phyloP scores from a whole-genome alignment of 2,329 filamentous ascomycete genomes.

The Trichoderma cornu-damae region DNA sequence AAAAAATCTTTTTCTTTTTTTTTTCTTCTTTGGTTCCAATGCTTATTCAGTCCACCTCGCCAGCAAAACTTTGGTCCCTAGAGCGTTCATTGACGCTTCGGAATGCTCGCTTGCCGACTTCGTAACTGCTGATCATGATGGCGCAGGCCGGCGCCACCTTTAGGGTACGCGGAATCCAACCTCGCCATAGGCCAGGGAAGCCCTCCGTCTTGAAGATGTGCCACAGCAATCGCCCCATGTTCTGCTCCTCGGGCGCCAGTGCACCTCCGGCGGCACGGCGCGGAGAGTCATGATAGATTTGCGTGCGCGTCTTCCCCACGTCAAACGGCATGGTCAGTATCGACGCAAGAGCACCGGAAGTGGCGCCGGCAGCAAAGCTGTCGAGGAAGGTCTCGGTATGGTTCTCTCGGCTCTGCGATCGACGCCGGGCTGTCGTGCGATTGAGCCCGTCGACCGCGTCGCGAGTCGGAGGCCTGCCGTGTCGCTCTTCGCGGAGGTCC shows the following conservation, averaged over 20 bases:
- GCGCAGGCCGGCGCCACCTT: constrained; percentile 96
- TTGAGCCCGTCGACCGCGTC: constrained; percentile 29
- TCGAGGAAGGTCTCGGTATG: constrained; percentile 76
- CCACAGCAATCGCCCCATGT: constrained; percentile 77
- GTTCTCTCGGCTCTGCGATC: constrained; percentile 61
- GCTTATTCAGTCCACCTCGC: background rate
- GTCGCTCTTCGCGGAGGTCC: constrained; percentile 56
- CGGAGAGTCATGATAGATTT: constrained; percentile 63
- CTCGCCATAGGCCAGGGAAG: constrained; percentile 72
- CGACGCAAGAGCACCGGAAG: constrained; percentile 78
- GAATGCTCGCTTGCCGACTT: constrained; percentile 88
- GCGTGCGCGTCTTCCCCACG: constrained; percentile 92
- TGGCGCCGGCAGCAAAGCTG: constrained; percentile 80
- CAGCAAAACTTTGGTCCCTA: background rate
- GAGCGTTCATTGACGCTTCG: constrained; percentile 61
- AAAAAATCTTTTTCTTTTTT: too few relatives aligned
- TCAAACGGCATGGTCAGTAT: constrained; percentile 93
- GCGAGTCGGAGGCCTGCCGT: constrained; percentile 37
- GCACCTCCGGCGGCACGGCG: constrained; percentile 31
- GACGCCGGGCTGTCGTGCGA: constrained; percentile 42
- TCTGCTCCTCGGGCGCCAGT: constrained; percentile 63
- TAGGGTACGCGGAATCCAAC: constrained; percentile 84
- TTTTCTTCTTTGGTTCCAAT: background rate
- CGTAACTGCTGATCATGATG: constrained; percentile 99
- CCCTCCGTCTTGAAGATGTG: constrained; percentile 90